Base-by-base conservation (phyloP, 2,329 filamentous ascomycete genomes). In the Hymenoscyphus albidus region DNA sequence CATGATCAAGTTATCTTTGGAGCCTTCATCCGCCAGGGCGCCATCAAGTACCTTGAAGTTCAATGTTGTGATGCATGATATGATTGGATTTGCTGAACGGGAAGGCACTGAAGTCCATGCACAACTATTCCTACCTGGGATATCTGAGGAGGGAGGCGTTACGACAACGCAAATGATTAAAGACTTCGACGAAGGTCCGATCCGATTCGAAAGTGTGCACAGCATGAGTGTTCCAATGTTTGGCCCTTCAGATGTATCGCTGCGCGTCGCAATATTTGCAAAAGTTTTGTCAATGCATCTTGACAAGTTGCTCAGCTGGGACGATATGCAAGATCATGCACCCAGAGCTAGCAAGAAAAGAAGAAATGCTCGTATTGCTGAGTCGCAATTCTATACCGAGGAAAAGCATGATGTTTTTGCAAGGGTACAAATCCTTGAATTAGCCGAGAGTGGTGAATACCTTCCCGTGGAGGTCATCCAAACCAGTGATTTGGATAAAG, bases 61-160 rank as follows among this genome's bases (percentile, higher is more conserved):
- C 80, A 99, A 98, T 73, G 93, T 98, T 5, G 93, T 98, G 39
- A 97, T 99, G 92, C 93, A 96, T 74, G 93, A 98, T 74, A 86
- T 99, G 79, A 80, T 95, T 42, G 95, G 95, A 0, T 99, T 99
- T 71, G 90, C 95, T 0, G 95, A 99, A 78, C 87, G 94, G 67
- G 95, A 99, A 79, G 95, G 95, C 14, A 96, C 92, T 0, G 90
- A 97, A 70, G 93, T 99, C 35, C 95, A 99, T 77, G 95, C 93
- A 1, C 93, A 98, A 77, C 85, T 99, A n/a, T 98, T 97, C 74
- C 88, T 99, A 44, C 92, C 95, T 5, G 93, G 93, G 7, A 85
- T 96, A 12, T 93, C 92, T 0, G 93, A 95, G 67, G 90, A 94
- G 74, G 92, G 92, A 65, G 93, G 94, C 9, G 92, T 94, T 56